A percentile compares a stretch with the other conserved stretches of the same genome.
These are phyloP conservation scores for Meira nashicola DNA, from an alignment of 1,284 basidiomycete genomes.

Conservation along the genomic window DNA sequence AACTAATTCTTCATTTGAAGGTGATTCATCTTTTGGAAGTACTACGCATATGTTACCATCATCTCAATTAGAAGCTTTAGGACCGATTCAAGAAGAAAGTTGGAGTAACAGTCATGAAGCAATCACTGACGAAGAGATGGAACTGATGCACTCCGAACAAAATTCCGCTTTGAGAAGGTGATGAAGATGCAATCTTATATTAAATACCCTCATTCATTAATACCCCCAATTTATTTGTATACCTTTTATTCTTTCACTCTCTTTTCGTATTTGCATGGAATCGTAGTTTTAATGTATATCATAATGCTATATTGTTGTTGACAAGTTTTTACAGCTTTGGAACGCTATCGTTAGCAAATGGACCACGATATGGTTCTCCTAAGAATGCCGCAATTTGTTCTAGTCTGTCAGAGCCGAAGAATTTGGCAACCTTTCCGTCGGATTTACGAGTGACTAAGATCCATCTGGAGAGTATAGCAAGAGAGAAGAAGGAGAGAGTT, in stretches of 20 bases:
- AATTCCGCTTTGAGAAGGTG: no score
- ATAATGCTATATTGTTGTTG: neutral
- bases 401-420: constrained; percentile 36
- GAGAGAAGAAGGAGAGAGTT: neutral
- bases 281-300: neutral
- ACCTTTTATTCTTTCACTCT: neutral
- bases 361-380: constrained; percentile 29
- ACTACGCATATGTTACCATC: neutral
- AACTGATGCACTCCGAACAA: no score
- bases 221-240: no score
- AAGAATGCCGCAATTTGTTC: constrained; percentile 39
- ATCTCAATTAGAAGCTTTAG: neutral
- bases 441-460: constrained; percentile 15
- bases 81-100: constrained; percentile 36
- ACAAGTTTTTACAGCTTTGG: constrained; percentile 21
- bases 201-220: constrained; percentile 2
- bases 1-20: no score
- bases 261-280: neutral
- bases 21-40: no score
- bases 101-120: constrained; percentile 25
- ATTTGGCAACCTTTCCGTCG: constrained; percentile 20
- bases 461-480: constrained; percentile 9
- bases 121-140: no score
- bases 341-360: constrained; percentile 26
- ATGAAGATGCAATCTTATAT: neutral